phyloP scores from a whole-genome alignment of 352 stramenopile genomes.

The Phytophthora foliorum region DNA sequence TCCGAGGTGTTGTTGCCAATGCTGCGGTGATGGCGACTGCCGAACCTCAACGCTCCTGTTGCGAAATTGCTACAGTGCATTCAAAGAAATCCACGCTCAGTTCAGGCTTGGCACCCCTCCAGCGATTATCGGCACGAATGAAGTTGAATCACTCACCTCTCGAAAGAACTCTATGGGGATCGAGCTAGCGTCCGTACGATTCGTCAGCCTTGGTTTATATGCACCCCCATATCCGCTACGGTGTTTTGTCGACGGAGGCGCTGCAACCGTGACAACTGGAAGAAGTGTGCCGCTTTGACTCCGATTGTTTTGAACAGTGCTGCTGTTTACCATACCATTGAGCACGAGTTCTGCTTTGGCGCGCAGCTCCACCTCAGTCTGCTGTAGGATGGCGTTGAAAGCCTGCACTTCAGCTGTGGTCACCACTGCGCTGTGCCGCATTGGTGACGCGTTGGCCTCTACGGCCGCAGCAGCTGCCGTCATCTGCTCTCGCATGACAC shows the following conservation, averaged over 20 bases:
- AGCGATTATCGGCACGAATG: not conserved
- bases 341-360: constrained; percentile 86
- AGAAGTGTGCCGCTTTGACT: constrained; percentile 33
- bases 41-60: constrained; percentile 50
- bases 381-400: constrained; percentile 79
- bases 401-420: constrained; percentile 47
- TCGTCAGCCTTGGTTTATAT: constrained; percentile 15
- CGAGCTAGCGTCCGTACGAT: constrained; percentile 28
- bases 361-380: constrained; percentile 74
- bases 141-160: constrained; percentile 34
- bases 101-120: not conserved
- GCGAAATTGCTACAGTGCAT: constrained; percentile 44
- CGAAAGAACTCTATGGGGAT: constrained; percentile 64
- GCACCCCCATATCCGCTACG: constrained; percentile 16
- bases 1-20: constrained; percentile 21
- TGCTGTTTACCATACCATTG: constrained; percentile 70
- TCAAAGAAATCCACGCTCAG: constrained; percentile 2
- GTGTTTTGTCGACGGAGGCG: constrained; percentile 17
- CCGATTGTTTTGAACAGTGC: constrained; percentile 31
- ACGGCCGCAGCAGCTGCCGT: constrained; percentile 42
- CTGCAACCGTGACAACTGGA: constrained; percentile 27
- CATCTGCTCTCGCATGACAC: constrained; percentile 80
- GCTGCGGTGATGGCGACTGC: constrained; percentile 30
- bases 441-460: constrained; percentile 43
- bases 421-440: constrained; percentile 37